Conservation (phyloP, 1,139 yeast species). For the Debaryomyces nepalensis region DNA sequence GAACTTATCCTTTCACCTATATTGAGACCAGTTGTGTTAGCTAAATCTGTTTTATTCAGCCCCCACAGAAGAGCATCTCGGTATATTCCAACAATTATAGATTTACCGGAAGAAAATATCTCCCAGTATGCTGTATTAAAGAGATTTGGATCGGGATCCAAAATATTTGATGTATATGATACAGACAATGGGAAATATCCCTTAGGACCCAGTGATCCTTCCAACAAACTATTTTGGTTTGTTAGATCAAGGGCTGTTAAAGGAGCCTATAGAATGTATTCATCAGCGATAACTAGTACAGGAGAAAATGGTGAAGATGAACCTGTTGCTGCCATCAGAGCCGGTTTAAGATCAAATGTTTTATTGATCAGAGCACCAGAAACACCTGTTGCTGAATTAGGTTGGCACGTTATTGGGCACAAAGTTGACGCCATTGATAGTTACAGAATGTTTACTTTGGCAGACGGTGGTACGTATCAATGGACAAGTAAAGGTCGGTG, state of each 20-base stretch:
- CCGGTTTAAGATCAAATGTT: constrained; percentile 63
- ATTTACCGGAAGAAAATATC: constrained; percentile 38
- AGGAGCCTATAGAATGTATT: constrained; percentile 64
- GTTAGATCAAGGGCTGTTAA: constrained; percentile 64
- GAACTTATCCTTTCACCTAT: constrained; percentile 61
- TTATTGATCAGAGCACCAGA: constrained; percentile 54
- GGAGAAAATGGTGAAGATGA: constrained; percentile 54
- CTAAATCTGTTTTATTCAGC: constrained; percentile 56
- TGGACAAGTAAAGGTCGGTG: constrained; percentile 66
- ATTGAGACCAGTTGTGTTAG: constrained; percentile 61
- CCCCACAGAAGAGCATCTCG: constrained; percentile 63
- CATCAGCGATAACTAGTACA: constrained; percentile 40
- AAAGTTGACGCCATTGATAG: constrained; percentile 65
- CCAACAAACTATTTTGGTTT: constrained; percentile 53
- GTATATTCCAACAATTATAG: constrained; percentile 58
- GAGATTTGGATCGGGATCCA: constrained; percentile 63
- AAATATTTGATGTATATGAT: constrained; percentile 58
- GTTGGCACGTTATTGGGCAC: constrained; percentile 66
- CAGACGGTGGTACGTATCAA: constrained; percentile 63
- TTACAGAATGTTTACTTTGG: constrained; percentile 60
- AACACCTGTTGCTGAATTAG: constrained; percentile 56
- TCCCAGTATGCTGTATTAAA: constrained; percentile 52
- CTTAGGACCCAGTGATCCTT: constrained; percentile 43
- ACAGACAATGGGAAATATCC: constrained; percentile 39
- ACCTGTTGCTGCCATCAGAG: constrained; percentile 62